phyloP scores from a whole-genome alignment of 2,329 filamentous ascomycete genomes.

The Scorias spongiosa region DNA sequence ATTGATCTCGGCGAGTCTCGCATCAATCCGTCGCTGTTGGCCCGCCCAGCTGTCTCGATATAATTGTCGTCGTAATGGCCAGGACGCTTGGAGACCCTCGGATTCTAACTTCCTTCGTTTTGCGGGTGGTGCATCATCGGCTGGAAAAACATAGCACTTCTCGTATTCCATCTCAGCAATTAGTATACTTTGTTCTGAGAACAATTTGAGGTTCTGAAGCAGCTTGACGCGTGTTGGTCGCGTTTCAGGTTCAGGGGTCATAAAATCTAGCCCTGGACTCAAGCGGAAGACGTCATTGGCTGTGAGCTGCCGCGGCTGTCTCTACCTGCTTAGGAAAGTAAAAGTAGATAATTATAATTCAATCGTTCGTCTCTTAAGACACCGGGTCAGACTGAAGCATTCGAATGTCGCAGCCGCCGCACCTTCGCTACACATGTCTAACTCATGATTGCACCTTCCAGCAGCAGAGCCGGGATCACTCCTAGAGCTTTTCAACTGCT shows the following conservation, averaged over 20 bases:
- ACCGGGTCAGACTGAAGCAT: too few species aligned
- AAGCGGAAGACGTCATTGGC: background rate
- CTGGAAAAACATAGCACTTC: conserved; percentile 32
- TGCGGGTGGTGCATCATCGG: conserved; percentile 21
- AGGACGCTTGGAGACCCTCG: conserved; percentile 21
- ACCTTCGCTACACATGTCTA: background rate
- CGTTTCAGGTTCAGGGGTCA: background rate
- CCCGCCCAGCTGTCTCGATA: conserved; percentile 50
- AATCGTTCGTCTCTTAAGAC: too few species aligned
- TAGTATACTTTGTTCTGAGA: too few species aligned
- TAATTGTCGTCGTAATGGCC: conserved; percentile 38
- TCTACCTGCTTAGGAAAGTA: too few species aligned
- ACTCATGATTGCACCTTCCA: background rate
- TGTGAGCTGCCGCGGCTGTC: background rate
- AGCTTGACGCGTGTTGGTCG: background rate
- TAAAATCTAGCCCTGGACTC: background rate
- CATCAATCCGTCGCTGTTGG: conserved; percentile 49
- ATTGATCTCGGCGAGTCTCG: conserved; percentile 39
- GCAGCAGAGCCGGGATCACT: conserved; percentile 1
- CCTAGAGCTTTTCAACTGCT: conserved; percentile 8
- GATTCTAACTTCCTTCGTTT: conserved; percentile 25
- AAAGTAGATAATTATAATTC: too few species aligned
- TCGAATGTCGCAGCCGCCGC: too few species aligned
- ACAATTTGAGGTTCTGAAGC: background rate
- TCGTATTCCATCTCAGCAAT: conserved; percentile 30